Conservation (phyloP, 2,329 filamentous ascomycete genomes). For the Calonectria pseudoreteaudii region DNA sequence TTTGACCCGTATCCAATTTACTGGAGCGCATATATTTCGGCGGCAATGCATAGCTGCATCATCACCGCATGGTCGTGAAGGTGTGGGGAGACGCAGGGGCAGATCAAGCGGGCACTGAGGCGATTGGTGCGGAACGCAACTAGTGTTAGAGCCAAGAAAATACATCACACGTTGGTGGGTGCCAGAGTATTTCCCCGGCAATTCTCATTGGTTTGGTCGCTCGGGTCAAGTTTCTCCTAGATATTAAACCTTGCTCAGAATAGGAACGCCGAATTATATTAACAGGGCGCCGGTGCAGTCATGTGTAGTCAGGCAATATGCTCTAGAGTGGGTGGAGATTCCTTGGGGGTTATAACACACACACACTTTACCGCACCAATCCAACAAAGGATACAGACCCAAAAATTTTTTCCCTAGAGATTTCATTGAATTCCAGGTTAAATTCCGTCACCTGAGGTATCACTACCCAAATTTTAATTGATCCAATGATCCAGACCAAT, state of each 20-base stretch:
- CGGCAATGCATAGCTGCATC: background rate
- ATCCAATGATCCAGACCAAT: background rate
- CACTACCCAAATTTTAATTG: background rate
- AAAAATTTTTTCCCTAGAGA: background rate
- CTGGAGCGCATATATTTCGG: constrained; percentile 19
- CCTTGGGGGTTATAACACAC: no score
- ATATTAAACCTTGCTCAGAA: background rate
- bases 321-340: background rate
- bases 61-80: background rate
- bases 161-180: background rate
- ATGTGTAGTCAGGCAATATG: background rate
- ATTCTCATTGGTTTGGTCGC: background rate
- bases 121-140: constrained; percentile 21
- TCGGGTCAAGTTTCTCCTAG: constrained; percentile 16
- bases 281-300: background rate
- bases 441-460: background rate
- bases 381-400: background rate
- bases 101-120: constrained; percentile 1
- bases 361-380: constrained; percentile 11
- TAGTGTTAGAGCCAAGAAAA: background rate
- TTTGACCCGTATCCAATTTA: background rate
- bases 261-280: background rate
- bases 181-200: background rate
- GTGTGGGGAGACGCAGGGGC: background rate
- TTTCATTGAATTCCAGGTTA: background rate